Percentiles rank a stretch among this genome's conserved stretches.
These are phyloP conservation scores for Scleromitrula shiraiana DNA, from an alignment of 2,329 filamentous ascomycete genomes.

Conservation along the genomic window DNA sequence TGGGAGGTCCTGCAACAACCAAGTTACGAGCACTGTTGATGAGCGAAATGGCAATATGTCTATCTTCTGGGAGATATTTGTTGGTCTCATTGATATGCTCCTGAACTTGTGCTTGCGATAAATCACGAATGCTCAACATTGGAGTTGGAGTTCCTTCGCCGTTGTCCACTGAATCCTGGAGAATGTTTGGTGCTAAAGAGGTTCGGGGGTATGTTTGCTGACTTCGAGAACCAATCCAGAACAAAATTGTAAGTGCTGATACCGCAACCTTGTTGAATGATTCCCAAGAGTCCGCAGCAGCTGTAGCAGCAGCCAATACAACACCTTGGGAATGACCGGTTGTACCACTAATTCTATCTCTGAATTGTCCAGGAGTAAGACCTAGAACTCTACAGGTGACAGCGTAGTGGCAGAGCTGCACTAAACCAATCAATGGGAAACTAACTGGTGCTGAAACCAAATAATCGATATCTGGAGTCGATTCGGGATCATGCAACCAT, in stretches of 20 bases:
- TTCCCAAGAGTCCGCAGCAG: slow-evolving; percentile 88
- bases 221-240: slow-evolving; percentile 96
- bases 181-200: slow-evolving; percentile 79
- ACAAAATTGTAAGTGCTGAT: slow-evolving; percentile 82
- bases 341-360: slow-evolving; percentile 75
- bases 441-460: slow-evolving; percentile 91
- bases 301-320: slow-evolving; percentile 84
- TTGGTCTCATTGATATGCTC: slow-evolving; percentile 97
- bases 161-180: slow-evolving; percentile 88
- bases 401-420: slow-evolving; percentile 91
- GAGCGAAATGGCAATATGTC: slow-evolving; percentile 90
- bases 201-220: slow-evolving; percentile 96
- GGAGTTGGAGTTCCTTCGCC: slow-evolving; percentile 94
- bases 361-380: slow-evolving; percentile 78
- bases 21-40: slow-evolving; percentile 96
- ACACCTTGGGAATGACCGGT: slow-evolving; percentile 97
- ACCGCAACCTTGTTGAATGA: slow-evolving; percentile 74
- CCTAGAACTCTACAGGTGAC: slow-evolving; percentile 90
- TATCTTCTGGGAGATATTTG: slow-evolving; percentile 84
- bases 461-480: slow-evolving; percentile 90
- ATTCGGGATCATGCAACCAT: slow-evolving; percentile 84
- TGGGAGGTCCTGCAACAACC: slow-evolving; percentile 91
- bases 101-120: slow-evolving; percentile 81
- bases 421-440: slow-evolving; percentile 89
- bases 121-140: slow-evolving; percentile 95